A percentile compares a stretch with the other conserved stretches of the same genome.
phyloP scores from a whole-genome alignment of 2,329 filamentous ascomycete species.

The Stachybotrys elegans region DNA sequence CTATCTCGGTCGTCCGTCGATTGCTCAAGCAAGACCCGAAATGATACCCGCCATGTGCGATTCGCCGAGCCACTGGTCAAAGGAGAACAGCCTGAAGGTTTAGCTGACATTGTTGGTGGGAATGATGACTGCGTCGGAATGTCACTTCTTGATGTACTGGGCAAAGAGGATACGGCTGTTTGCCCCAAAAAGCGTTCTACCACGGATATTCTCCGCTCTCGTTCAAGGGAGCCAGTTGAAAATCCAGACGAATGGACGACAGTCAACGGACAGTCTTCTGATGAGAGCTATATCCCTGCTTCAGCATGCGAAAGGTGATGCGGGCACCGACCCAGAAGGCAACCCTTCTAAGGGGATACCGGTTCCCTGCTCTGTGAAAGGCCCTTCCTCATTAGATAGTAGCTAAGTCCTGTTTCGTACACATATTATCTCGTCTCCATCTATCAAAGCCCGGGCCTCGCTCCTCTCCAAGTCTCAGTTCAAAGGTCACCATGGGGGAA shows the following conservation, averaged over 20 bases:
- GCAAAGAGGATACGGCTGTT: neutral
- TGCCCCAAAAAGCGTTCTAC: neutral
- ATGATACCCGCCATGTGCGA: neutral
- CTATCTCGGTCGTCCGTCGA: neutral
- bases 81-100: slow-evolving; percentile 1
- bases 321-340: neutral
- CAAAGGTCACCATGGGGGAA: too few relatives aligned
- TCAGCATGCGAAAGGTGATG: neutral
- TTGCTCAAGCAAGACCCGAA: slow-evolving; percentile 1
- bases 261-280: neutral
- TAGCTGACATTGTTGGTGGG: neutral
- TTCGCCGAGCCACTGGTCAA: neutral
- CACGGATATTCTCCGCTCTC: neutral
- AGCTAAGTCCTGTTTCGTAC: too few relatives aligned
- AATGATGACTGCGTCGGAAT: neutral
- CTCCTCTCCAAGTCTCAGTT: too few relatives aligned
- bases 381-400: neutral
- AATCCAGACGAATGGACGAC: slow-evolving; percentile 1
- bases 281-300: neutral
- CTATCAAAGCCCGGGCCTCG: too few relatives aligned
- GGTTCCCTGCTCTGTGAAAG: neutral
- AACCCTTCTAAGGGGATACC: neutral
- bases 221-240: neutral
- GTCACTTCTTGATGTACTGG: neutral
- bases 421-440: too few relatives aligned